Evolutionary conservation across 257 asterid genomes (phyloP).

Genomic region (Nicotiana noctiflora): DNA sequence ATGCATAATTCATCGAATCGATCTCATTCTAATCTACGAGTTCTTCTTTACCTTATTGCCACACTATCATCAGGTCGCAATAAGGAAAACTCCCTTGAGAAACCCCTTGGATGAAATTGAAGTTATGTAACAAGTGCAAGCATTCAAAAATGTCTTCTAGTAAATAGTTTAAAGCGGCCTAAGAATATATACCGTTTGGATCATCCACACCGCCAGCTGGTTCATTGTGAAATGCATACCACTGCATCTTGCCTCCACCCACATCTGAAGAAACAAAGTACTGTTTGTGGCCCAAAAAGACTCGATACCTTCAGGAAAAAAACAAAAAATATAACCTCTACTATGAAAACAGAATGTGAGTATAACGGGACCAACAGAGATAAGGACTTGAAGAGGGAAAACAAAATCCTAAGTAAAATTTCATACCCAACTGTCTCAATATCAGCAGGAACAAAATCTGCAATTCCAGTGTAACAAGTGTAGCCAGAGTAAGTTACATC

Average conservation of each 20-base stretch:
- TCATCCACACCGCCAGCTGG: conserved; percentile 68
- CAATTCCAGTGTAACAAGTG: conserved; percentile 97
- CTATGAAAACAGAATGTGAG: neutral
- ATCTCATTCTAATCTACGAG: neutral
- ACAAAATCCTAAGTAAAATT: neutral
- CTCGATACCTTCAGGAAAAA: conserved; percentile 70
- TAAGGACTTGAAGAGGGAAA: neutral
- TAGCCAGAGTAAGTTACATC: conserved; percentile 79
- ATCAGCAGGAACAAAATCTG: conserved; percentile 91
- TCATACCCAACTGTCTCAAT: conserved; percentile 91
- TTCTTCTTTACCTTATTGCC: neutral
- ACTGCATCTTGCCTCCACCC: conserved; percentile 98
- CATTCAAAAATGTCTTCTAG: neutral
- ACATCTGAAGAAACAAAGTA: conserved; percentile 98
- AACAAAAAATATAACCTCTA: conserved; percentile 5
- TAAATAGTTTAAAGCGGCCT: neutral
- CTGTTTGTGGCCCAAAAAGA: conserved; percentile 92
- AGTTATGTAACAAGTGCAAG: neutral
- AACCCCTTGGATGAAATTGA: neutral
- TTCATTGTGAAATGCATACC: conserved; percentile 95
- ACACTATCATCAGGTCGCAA: neutral
- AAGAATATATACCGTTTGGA: conserved; percentile 39
- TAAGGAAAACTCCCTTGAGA: neutral
- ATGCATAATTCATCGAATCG: neutral
- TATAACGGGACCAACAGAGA: neutral